These are phyloP conservation scores for Spergularia azorica DNA, from an alignment of 179 eudicot genomes.

Conservation along the genomic window DNA sequence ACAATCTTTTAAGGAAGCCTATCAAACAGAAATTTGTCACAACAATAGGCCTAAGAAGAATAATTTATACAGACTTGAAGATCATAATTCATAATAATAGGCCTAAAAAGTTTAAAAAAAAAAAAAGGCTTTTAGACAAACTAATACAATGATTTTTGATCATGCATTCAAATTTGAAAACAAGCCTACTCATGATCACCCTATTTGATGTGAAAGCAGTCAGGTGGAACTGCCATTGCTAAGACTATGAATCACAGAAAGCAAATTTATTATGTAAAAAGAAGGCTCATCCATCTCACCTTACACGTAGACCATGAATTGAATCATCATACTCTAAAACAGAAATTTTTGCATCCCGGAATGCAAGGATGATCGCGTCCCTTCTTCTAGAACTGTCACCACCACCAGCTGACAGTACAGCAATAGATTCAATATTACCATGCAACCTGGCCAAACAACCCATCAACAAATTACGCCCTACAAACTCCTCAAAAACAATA, in stretches of 20 bases:
- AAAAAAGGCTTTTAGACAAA: background rate
- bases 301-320: constrained; percentile 68
- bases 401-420: constrained; percentile 56
- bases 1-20: background rate
- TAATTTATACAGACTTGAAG: background rate
- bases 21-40: background rate
- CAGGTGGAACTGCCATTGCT: background rate
- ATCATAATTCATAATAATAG: background rate
- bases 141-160: background rate
- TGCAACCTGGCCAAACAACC: constrained; percentile 67
- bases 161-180: background rate
- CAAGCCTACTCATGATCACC: background rate
- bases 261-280: background rate
- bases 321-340: constrained; percentile 93
- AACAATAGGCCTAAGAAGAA: no score
- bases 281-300: constrained; percentile 46
- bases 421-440: constrained; percentile 84
- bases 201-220: background rate
- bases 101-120: no score
- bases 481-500: constrained; percentile 1
- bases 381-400: constrained; percentile 76
- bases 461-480: background rate
- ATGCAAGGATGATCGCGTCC: constrained; percentile 81
- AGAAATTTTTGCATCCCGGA: constrained; percentile 83
- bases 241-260: background rate